Percentiles rank a stretch among this genome's conserved stretches.
These are phyloP conservation scores for Carex sylvatica DNA, from an alignment of 202 grass and related monocot genomes.

Conservation along the genomic window DNA sequence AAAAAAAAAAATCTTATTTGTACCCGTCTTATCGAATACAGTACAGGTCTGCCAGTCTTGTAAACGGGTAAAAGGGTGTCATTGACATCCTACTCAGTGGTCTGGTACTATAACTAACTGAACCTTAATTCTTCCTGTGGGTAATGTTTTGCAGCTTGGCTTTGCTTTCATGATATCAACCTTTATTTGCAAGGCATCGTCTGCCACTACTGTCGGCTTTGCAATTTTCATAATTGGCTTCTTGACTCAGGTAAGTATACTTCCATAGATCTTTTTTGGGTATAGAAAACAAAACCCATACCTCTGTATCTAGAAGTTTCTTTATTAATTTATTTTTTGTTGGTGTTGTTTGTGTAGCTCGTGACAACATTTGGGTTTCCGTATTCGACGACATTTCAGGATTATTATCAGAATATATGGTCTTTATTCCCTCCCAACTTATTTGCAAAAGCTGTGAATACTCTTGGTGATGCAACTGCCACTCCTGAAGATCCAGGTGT, in stretches of 20 bases:
- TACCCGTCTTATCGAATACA: too few species aligned
- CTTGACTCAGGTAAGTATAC: conserved; percentile 69
- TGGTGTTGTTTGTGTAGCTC: conserved; percentile 43
- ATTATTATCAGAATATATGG: conserved; percentile 61
- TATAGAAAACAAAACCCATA: background rate
- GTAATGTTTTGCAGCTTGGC: conserved; percentile 59
- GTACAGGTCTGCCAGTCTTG: too few species aligned
- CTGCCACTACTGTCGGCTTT: conserved; percentile 95
- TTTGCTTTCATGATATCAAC: conserved; percentile 98
- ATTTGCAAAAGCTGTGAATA: conserved; percentile 75
- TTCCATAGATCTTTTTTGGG: conserved; percentile 25
- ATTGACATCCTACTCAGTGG: background rate
- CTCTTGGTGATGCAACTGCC: conserved; percentile 75
- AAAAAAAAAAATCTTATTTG: too few species aligned
- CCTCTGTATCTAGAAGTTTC: background rate
- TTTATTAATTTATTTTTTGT: background rate
- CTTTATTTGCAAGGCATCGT: conserved; percentile 78
- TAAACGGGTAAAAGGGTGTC: too few species aligned
- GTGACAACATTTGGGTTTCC: conserved; percentile 88
- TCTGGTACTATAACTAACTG: background rate
- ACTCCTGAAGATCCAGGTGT: conserved; percentile 81
- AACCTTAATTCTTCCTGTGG: background rate
- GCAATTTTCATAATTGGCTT: conserved; percentile 95
- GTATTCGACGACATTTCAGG: conserved; percentile 39
- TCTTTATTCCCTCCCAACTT: conserved; percentile 89